Conservation (phyloP, 2,329 filamentous ascomycete species). For the Aspergillus pseudotamarii region DNA sequence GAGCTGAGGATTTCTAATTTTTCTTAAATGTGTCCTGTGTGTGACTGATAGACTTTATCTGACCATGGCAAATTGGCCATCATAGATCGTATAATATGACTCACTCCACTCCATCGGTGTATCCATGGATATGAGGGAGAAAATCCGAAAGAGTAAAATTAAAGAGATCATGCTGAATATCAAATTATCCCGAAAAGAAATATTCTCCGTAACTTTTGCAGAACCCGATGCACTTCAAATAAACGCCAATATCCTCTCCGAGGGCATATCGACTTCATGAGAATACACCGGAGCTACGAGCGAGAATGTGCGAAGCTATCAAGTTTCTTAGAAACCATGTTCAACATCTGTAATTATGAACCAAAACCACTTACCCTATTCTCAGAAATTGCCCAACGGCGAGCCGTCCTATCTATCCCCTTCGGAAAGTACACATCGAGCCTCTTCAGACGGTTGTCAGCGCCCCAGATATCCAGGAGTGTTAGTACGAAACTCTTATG, state of each 20-base stretch:
- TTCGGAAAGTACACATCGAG: neutral
- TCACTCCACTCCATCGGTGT: neutral
- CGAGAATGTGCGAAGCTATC: neutral
- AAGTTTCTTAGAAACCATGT: neutral
- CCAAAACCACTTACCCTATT: neutral
- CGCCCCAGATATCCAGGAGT: neutral
- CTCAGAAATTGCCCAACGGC: neutral
- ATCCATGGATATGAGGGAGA: no score
- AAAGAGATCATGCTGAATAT: neutral
- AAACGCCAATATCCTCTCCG: neutral
- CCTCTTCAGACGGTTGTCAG: neutral
- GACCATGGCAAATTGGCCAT: neutral
- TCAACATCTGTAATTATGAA: neutral
- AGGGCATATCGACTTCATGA: neutral
- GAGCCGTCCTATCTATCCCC: neutral
- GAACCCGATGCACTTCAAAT: no score
- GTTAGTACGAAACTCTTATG: neutral
- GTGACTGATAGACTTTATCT: neutral
- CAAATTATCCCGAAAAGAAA: rapidly evolving
- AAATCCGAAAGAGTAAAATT: rapidly evolving
- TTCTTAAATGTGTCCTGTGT: neutral
- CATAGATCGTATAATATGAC: neutral
- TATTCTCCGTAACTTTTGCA: no score
- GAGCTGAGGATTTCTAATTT: neutral
- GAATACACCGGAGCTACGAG: neutral